Base-by-base conservation (phyloP, 768 basidiomycete species). In the Rhizopogon vulgaris region DNA sequence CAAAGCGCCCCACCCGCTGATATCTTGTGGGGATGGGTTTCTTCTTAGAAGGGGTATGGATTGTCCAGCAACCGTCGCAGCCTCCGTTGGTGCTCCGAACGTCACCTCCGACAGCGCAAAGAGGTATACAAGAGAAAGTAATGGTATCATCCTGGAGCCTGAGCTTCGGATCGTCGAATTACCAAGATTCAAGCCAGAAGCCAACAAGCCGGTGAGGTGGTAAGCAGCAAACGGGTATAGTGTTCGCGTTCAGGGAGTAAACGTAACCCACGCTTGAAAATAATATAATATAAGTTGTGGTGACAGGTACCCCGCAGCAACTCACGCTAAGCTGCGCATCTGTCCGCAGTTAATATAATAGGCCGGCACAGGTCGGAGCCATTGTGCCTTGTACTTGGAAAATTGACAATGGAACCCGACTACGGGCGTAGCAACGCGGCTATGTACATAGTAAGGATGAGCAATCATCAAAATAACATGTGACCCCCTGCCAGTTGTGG, bases 21-120 rank as follows among this genome's bases (percentile, higher is more conserved):
- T 6, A 25, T 48, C 40, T 25, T 41, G 58, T 12, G 17, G 30
- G 14, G 46, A 4, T 4, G 25, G 17, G 22, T 56, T 59, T 22
- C 64, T 48, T 56, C 54, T 48, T 3, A n/a, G 48, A 41, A 68
- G 24, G 42, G 66, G 58, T 24, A 68, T 58, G 17, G 57, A 41
- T 45, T 56, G 46, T 10, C 62, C 63, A 40, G 46, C 43, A 30
- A 48, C 17, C 7, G 48, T 24, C 7, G 37, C 30, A 17, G 41
- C 1, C 0, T 55, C 46, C 9, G 60, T 51, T 1, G 66, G 68
- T 9, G 51, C 63, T 24, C 52, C 55, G 3, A 27, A 42, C 1
- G 41, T 46, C 32, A 52, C 48, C 9, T 55, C 36, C 17, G 56
- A 58, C 10, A 45, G 27, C 36, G 52, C 60, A 15, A 65, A 37